phyloP scores from a whole-genome alignment of 2,329 filamentous ascomycete genomes.

The Chaetomiaceae sp. region DNA sequence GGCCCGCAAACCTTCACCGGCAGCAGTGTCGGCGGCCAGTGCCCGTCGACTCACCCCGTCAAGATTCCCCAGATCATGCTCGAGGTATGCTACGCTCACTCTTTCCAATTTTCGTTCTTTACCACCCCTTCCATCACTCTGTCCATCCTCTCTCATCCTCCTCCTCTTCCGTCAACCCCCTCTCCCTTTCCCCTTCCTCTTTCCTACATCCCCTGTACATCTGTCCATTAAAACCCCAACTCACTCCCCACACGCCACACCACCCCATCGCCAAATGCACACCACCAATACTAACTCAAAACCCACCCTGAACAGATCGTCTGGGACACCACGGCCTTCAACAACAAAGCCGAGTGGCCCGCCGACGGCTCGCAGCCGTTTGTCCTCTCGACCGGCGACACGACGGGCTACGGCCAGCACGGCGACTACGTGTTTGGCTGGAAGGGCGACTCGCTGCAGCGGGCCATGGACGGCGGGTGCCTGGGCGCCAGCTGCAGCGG shows the following conservation, averaged over 20 bases:
- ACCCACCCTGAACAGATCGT: constrained; percentile 30
- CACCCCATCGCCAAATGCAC: too few relatives aligned
- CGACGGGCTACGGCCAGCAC: constrained; percentile 38
- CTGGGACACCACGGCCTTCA: constrained; percentile 39
- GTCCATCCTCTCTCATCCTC: too few relatives aligned
- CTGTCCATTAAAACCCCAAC: too few relatives aligned
- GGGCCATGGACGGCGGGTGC: constrained; percentile 38
- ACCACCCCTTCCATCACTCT: background rate
- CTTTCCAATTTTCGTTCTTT: too few relatives aligned
- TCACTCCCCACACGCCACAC: background rate
- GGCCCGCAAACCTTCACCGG: constrained; percentile 39
- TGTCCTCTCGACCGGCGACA: constrained; percentile 33
- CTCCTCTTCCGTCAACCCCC: background rate
- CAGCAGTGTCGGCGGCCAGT: constrained; percentile 31
- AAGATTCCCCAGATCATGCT: constrained; percentile 44
- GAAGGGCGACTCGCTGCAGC: constrained; percentile 35
- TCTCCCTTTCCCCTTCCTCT: background rate
- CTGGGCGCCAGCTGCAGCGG: constrained; percentile 35
- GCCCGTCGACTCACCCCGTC: constrained; percentile 36
- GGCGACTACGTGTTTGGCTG: constrained; percentile 38
- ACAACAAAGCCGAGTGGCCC: constrained; percentile 34
- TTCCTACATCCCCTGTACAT: too few relatives aligned
- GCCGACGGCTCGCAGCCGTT: constrained; percentile 37
- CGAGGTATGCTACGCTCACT: constrained; percentile 27
- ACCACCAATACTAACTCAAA: background rate